Evolutionary conservation across 345 rosid genomes (phyloP).

Genomic region (Aquilaria malaccensis): DNA sequence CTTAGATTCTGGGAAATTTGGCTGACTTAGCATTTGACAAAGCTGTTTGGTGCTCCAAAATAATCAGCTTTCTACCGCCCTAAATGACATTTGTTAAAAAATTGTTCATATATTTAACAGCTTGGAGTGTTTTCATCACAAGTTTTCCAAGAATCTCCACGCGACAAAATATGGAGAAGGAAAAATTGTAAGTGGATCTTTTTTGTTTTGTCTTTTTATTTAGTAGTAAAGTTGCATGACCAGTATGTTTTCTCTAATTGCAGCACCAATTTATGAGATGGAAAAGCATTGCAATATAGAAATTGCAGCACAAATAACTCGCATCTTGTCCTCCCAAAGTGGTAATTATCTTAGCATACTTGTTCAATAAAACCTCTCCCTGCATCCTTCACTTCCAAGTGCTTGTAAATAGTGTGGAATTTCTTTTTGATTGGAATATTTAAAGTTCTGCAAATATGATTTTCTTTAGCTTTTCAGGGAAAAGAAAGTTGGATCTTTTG

Average conservation of each 20-base stretch:
- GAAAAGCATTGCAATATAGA: constrained; percentile 97
- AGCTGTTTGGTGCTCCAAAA: no score
- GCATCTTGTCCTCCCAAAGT: constrained; percentile 37
- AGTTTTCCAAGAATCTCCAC: constrained; percentile 89
- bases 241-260: constrained; percentile 18
- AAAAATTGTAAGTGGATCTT: constrained; percentile 50
- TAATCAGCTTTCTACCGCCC: no score
- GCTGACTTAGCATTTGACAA: no score
- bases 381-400: neutral
- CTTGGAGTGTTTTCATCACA: constrained; percentile 98
- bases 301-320: constrained; percentile 85
- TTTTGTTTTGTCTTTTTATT: constrained; percentile 7
- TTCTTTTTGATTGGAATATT: no score
- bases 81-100: no score
- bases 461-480: no score
- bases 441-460: no score
- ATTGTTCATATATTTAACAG: constrained; percentile 30
- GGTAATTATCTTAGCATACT: constrained; percentile 31
- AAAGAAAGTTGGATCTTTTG: no score
- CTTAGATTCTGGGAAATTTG: no score
- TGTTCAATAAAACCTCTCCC: neutral
- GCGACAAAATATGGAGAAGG: constrained; percentile 65
- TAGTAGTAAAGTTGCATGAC: constrained; percentile 7
- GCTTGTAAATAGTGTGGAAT: no score
- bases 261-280: constrained; percentile 89